Conservation (phyloP, 1,139 yeast species). For the Protomyces arabidopsidicola region DNA sequence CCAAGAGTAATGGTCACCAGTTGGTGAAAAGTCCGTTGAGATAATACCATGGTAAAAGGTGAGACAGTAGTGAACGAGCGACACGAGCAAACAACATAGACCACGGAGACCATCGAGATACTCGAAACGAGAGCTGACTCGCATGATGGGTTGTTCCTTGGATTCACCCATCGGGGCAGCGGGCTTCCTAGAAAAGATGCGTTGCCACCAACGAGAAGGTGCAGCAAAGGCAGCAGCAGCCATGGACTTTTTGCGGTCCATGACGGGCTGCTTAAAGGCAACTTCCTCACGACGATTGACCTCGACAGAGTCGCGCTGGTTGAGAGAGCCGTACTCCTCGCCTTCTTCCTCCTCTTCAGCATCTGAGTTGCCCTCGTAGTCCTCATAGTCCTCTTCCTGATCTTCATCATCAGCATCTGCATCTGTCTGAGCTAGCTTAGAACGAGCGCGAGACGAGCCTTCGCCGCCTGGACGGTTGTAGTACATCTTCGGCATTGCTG, state of each 20-base stretch:
- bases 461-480: slow-evolving; percentile 19
- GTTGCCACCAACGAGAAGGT: slow-evolving; percentile 1
- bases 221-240: slow-evolving; percentile 5
- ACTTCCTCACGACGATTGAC: slow-evolving; percentile 5
- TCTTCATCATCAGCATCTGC: neutral
- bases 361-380: slow-evolving; percentile 7
- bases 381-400: slow-evolving; percentile 17
- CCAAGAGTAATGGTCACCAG: slow-evolving; percentile 5
- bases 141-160: neutral
- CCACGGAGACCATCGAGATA: slow-evolving; percentile 26
- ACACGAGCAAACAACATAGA: slow-evolving; percentile 15
- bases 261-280: slow-evolving; percentile 4
- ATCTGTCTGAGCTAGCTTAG: neutral
- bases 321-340: slow-evolving; percentile 16
- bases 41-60: slow-evolving; percentile 19
- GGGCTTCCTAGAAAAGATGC: neutral
- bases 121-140: slow-evolving; percentile 2
- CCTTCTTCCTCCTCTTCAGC: neutral
- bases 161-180: neutral
- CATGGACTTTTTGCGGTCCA: slow-evolving; percentile 8
- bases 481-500: slow-evolving; percentile 21
- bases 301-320: slow-evolving; percentile 13
- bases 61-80: slow-evolving; percentile 19
- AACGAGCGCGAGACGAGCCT: slow-evolving; percentile 4
- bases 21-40: neutral